These are phyloP conservation scores for Cyberlindnera mississippiensis DNA, from an alignment of 805 yeast genomes.

Conservation along the genomic window DNA sequence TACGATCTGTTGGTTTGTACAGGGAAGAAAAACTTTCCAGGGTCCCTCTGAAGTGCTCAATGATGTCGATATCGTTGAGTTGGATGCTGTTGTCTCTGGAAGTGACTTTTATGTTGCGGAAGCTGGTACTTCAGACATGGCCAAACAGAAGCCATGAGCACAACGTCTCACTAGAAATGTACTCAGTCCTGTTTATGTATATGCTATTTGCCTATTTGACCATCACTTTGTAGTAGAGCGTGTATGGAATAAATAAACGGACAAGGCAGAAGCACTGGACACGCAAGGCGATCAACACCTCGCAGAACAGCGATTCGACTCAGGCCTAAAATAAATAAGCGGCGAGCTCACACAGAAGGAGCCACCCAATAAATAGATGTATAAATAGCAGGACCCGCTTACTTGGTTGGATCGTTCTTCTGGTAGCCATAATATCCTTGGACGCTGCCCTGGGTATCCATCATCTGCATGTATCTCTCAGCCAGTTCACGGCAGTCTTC, in stretches of 20 bases:
- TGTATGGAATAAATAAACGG: neutral
- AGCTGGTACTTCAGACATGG: too few relatives aligned
- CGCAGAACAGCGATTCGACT: too few relatives aligned
- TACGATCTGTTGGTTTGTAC: slow-evolving; percentile 22
- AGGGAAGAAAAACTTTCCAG: slow-evolving; percentile 24
- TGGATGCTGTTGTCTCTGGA: neutral
- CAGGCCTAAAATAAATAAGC: too few relatives aligned
- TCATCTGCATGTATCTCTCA: slow-evolving; percentile 70
- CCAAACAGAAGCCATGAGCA: too few relatives aligned
- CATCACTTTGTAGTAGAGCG: neutral
- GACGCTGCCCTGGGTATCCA: slow-evolving; percentile 57
- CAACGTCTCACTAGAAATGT: too few relatives aligned
- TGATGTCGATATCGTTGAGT: slow-evolving; percentile 1
- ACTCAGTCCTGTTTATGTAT: too few relatives aligned
- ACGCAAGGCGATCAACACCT: too few relatives aligned
- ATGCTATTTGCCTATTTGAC: too few relatives aligned
- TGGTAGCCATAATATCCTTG: slow-evolving; percentile 82
- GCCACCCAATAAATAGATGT: slow-evolving; percentile 7
- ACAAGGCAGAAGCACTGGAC: neutral
- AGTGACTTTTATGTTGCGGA: too few relatives aligned
- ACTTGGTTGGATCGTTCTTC: slow-evolving; percentile 81
- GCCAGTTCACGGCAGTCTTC: slow-evolving; percentile 81
- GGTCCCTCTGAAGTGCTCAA: slow-evolving; percentile 24
- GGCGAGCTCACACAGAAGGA: neutral
- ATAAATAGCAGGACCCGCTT: slow-evolving; percentile 15